These are phyloP conservation scores for Cucumis cinereus DNA, from an alignment of 306 rosid genomes.

Conservation along the genomic window DNA sequence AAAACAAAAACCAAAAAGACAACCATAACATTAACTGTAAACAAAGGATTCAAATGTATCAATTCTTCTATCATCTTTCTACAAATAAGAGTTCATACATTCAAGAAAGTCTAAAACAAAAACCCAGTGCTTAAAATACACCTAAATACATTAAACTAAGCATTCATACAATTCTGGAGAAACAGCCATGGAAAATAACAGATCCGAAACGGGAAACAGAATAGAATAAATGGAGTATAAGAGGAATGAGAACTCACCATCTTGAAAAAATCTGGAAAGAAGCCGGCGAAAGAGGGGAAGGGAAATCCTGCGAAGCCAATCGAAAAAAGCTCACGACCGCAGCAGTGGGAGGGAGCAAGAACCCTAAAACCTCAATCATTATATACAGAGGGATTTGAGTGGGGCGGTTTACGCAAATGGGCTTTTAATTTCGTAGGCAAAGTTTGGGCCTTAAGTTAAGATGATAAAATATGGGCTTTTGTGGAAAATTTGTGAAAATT, in stretches of 20 bases:
- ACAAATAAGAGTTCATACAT: neutral
- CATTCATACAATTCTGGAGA: neutral
- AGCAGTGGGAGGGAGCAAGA: neutral
- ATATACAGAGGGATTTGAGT: neutral
- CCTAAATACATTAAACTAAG: neutral
- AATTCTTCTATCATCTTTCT: neutral
- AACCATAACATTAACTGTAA: no score
- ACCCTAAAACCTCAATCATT: slow-evolving; percentile 1
- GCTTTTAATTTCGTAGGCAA: neutral
- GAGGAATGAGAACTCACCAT: slow-evolving; percentile 3
- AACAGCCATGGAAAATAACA: neutral
- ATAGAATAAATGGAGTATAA: neutral
- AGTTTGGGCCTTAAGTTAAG: neutral
- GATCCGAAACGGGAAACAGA: neutral
- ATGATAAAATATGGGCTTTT: neutral
- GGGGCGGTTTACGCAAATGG: neutral
- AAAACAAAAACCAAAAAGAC: neutral
- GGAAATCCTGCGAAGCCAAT: neutral
- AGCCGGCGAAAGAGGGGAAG: neutral
- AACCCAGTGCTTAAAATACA: neutral
- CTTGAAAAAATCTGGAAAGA: neutral
- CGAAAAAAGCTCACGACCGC: neutral
- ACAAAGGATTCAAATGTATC: neutral
- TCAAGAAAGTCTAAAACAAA: neutral
- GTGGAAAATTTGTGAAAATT: no score